Evolutionary conservation across 2,329 filamentous ascomycete species (phyloP).

Genomic region (Fusarium acutatum): DNA sequence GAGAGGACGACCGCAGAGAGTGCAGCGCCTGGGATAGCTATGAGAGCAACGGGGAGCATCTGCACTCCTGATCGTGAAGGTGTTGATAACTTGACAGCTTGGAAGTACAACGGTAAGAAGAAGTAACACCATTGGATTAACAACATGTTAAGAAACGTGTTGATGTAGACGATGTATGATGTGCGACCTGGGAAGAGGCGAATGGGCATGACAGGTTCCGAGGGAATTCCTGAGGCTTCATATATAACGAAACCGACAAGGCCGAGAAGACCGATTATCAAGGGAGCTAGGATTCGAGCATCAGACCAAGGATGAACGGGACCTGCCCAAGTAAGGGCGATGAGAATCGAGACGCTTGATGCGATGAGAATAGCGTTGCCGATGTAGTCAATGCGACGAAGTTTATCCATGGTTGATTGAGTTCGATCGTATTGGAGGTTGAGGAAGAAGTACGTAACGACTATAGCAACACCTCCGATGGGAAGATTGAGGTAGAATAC

Average conservation of each 20-base stretch:
- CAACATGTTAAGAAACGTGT: slow-evolving; percentile 35
- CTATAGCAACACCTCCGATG: slow-evolving; percentile 46
- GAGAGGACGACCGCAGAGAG: slow-evolving; percentile 43
- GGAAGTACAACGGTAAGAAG: slow-evolving; percentile 59
- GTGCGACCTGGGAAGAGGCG: slow-evolving; percentile 36
- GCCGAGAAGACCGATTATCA: slow-evolving; percentile 44
- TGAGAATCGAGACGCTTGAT: slow-evolving; percentile 51
- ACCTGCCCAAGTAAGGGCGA: slow-evolving; percentile 56
- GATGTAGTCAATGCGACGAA: slow-evolving; percentile 52
- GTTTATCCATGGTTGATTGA: slow-evolving; percentile 39
- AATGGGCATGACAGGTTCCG: slow-evolving; percentile 39
- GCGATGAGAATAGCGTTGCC: slow-evolving; percentile 55
- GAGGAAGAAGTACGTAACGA: slow-evolving; percentile 48
- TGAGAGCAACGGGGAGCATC: slow-evolving; percentile 44
- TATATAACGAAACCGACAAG: slow-evolving; percentile 29
- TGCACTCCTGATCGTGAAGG: slow-evolving; percentile 47
- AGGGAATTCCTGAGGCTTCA: slow-evolving; percentile 32
- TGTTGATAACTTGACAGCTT: slow-evolving; percentile 48
- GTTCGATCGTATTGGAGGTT: slow-evolving; percentile 44
- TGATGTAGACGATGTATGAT: slow-evolving; percentile 33
- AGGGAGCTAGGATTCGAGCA: slow-evolving; percentile 50
- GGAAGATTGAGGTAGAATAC: slow-evolving; percentile 57
- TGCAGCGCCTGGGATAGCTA: slow-evolving; percentile 42
- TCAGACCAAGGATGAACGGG: slow-evolving; percentile 53
- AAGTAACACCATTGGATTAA: slow-evolving; percentile 49